Percentiles rank a stretch among this genome's conserved stretches.
Evolutionary conservation across 1,284 basidiomycete genomes (phyloP).

Genomic region (Ganoderma leucocontextum): DNA sequence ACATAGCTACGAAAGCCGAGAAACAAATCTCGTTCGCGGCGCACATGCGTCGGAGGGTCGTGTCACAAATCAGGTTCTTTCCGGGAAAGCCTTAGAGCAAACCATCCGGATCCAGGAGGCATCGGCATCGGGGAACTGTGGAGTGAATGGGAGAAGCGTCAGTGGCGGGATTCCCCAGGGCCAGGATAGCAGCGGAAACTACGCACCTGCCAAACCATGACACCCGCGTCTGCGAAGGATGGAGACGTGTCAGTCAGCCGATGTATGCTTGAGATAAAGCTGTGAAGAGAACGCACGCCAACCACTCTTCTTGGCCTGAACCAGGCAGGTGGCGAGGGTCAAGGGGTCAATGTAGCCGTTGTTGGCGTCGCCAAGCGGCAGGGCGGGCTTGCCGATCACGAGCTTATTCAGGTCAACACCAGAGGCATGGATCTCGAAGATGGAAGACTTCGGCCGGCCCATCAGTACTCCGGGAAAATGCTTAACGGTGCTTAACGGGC

Average conservation of each 20-base stretch:
- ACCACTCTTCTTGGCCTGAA: constrained; percentile 59
- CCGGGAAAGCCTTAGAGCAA: constrained; percentile 51
- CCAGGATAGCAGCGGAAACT: neutral
- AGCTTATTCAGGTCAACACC: constrained; percentile 60
- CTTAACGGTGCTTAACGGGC: too few species aligned
- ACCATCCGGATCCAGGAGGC: constrained; percentile 59
- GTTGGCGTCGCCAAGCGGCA: constrained; percentile 53
- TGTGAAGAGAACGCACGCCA: constrained; percentile 56
- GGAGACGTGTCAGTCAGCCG: constrained; percentile 6
- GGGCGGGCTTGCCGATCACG: constrained; percentile 72
- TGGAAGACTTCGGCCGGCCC: constrained; percentile 53
- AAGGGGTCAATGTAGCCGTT: constrained; percentile 62
- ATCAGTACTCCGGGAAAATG: too few species aligned
- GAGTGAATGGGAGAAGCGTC: constrained; percentile 18
- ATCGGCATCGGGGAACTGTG: constrained; percentile 53
- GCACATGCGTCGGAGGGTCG: neutral
- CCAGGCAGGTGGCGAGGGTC: constrained; percentile 62
- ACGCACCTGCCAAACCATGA: constrained; percentile 47
- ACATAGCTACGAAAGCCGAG: neutral
- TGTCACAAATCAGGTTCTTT: constrained; percentile 26
- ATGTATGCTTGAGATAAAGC: constrained; percentile 8
- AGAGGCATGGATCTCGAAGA: constrained; percentile 71
- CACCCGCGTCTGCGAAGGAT: constrained; percentile 54
- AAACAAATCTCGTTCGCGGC: neutral
- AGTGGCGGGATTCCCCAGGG: constrained; percentile 9